Evolutionary conservation across 202 grass and related monocot genomes (phyloP).

Genomic region (Dendrocalamus latiflorus): DNA sequence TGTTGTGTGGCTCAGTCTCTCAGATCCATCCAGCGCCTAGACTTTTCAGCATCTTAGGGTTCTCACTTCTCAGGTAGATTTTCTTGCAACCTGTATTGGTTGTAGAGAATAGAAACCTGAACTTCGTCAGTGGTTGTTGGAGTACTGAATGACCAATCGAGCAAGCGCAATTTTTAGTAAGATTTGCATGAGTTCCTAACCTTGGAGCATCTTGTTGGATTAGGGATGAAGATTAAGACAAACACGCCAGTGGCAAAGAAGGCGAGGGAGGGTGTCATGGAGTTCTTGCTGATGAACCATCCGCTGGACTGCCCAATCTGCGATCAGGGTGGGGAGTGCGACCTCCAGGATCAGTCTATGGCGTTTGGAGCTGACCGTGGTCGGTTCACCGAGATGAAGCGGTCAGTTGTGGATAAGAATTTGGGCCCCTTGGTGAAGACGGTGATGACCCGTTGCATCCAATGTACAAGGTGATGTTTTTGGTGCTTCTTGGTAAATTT

Average conservation of each 20-base stretch:
- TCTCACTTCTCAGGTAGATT: neutral
- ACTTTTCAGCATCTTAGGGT: neutral
- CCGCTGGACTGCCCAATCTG: slow-evolving; percentile 97
- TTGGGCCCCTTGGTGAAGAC: slow-evolving; percentile 95
- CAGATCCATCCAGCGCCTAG: slow-evolving; percentile 4
- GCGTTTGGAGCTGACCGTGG: slow-evolving; percentile 91
- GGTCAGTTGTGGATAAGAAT: slow-evolving; percentile 98
- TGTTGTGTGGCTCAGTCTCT: neutral
- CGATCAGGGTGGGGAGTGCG: slow-evolving; percentile 94
- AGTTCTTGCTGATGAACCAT: slow-evolving; percentile 96
- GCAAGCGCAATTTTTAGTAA: neutral
- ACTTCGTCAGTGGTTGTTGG: neutral
- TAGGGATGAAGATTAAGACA: slow-evolving; percentile 99
- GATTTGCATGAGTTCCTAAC: neutral
- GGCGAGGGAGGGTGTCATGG: slow-evolving; percentile 99
- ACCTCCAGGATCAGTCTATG: slow-evolving; percentile 98
- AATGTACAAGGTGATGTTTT: slow-evolving; percentile 79
- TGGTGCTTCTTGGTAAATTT: neutral
- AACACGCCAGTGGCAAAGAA: slow-evolving; percentile 91
- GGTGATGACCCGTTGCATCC: slow-evolving; percentile 99
- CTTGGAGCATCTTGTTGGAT: slow-evolving; percentile 5
- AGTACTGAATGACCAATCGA: neutral
- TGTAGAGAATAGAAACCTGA: neutral
- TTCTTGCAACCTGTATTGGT: neutral
- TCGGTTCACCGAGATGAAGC: slow-evolving; percentile 95